Evolutionary conservation across 345 rosid genomes (phyloP).

Genomic region (Psidium friedrichsthalianum): DNA sequence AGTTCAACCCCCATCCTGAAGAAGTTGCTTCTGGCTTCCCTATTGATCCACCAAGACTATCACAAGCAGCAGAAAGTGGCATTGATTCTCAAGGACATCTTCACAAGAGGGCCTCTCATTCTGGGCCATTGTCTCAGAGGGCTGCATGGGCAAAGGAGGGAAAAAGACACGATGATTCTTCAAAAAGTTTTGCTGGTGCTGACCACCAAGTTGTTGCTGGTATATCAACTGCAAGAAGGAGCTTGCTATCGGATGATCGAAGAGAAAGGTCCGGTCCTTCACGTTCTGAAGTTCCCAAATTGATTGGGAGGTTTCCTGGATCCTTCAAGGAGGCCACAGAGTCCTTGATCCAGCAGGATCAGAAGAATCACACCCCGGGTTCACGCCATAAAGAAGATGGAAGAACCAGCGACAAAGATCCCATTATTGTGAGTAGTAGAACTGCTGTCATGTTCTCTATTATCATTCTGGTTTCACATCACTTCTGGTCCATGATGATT

Average conservation of each 20-base stretch:
- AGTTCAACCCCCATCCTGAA: conserved; percentile 91
- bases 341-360: conserved; percentile 38
- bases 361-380: conserved; percentile 33
- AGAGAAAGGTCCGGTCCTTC: conserved; percentile 36
- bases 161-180: conserved; percentile 55
- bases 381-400: conserved; percentile 50
- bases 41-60: conserved; percentile 86
- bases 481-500: background rate
- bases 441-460: background rate
- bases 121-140: conserved; percentile 81
- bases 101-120: conserved; percentile 82
- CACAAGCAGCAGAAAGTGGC: conserved; percentile 60
- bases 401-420: conserved; percentile 50
- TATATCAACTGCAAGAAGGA: conserved; percentile 45
- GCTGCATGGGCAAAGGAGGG: conserved; percentile 67
- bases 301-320: conserved; percentile 72
- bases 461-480: background rate
- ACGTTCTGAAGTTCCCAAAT: conserved; percentile 46
- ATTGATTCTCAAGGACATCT: conserved; percentile 49
- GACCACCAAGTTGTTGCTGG: conserved; percentile 52
- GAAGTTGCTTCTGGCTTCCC: conserved; percentile 99
- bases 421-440: conserved; percentile 57
- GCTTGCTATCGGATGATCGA: conserved; percentile 43
- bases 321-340: conserved; percentile 87
- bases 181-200: conserved; percentile 39